Evolutionary conservation across 371 early-diverging fungal species (phyloP).

Genomic region (Syncephalis plumigaleata): DNA sequence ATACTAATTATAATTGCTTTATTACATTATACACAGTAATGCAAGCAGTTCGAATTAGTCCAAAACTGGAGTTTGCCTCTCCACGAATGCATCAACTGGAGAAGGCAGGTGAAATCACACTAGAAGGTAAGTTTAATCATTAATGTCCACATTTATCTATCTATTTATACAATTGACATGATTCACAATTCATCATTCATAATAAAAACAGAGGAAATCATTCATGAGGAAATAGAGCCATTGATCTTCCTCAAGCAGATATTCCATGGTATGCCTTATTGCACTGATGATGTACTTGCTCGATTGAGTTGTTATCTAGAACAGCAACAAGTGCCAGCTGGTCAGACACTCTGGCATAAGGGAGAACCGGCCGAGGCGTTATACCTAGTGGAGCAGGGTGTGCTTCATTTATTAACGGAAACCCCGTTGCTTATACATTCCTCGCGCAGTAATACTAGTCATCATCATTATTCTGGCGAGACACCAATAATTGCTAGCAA

Average conservation of each 20-base stretch:
- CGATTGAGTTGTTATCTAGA: conserved; percentile 28
- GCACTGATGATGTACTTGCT: neutral
- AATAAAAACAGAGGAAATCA: neutral
- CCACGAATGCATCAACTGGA: conserved; percentile 18
- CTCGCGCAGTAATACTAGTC: neutral
- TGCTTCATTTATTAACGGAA: conserved; percentile 34
- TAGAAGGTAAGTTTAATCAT: conserved; percentile 12
- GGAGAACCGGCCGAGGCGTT: conserved; percentile 43
- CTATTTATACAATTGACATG: conserved; percentile 3
- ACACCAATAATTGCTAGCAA: no score
- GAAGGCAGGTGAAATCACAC: conserved; percentile 12
- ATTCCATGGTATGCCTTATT: neutral
- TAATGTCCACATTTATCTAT: conserved; percentile 6
- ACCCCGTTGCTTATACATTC: neutral
- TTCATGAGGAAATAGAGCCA: conserved; percentile 1
- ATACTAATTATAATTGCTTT: neutral
- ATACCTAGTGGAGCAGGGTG: conserved; percentile 61
- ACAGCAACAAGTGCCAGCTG: conserved; percentile 23
- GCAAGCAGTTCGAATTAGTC: conserved; percentile 7
- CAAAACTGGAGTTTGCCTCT: conserved; percentile 9
- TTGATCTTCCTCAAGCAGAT: conserved; percentile 1
- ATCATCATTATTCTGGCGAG: no score
- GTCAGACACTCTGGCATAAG: conserved; percentile 39
- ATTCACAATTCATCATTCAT: neutral
- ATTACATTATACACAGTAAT: conserved; percentile 10